phyloP scores from a whole-genome alignment of 345 rosid species.

The Boechera retrofracta region DNA sequence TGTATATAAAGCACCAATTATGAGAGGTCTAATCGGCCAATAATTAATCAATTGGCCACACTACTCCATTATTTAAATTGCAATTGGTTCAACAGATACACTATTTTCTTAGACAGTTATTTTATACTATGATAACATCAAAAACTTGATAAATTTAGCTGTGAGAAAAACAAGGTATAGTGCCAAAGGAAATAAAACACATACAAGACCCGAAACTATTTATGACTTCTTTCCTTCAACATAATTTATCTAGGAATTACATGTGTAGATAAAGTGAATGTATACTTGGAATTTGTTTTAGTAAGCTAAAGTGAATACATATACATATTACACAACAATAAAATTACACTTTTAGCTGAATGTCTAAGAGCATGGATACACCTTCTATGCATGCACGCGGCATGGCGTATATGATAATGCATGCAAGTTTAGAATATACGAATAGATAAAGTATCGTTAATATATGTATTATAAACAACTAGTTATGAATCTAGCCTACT shows the following conservation, averaged over 20 bases:
- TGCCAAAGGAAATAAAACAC: slow-evolving; percentile 5
- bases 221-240: not conserved
- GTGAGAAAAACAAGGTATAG: not conserved
- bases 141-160: slow-evolving; percentile 2
- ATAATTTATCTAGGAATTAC: not conserved
- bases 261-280: not conserved
- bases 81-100: slow-evolving; percentile 18
- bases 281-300: not conserved
- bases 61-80: slow-evolving; percentile 17
- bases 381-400: not conserved
- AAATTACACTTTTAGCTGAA: not conserved
- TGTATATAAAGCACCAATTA: slow-evolving; percentile 32
- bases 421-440: not conserved
- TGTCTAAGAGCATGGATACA: slow-evolving; percentile 1
- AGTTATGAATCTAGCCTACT: not conserved
- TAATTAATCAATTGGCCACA: slow-evolving; percentile 36
- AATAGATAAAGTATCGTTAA: not conserved
- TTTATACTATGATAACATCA: slow-evolving; percentile 1
- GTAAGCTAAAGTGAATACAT: slow-evolving; percentile 5
- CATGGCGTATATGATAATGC: not conserved
- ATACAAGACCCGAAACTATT: not conserved
- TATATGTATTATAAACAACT: not conserved
- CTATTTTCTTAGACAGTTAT: slow-evolving; percentile 4
- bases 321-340: not conserved
- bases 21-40: slow-evolving; percentile 39